Percentiles rank a stretch among this genome's conserved stretches.
phyloP scores from a whole-genome alignment of 75 land plant species.

The Ceratopteris richardii region DNA sequence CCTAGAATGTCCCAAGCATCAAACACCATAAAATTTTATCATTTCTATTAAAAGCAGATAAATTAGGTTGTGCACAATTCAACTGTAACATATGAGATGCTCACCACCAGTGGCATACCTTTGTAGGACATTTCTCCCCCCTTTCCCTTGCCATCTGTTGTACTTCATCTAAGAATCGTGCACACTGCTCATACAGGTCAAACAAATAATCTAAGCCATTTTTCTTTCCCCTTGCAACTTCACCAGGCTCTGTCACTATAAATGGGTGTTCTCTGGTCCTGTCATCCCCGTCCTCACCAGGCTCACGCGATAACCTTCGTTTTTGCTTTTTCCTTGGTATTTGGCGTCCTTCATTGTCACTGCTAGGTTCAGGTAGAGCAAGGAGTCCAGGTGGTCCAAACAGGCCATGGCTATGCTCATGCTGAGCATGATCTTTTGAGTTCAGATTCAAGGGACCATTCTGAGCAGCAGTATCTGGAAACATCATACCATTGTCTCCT shows the following conservation, averaged over 20 bases:
- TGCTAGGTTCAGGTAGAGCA: constrained; percentile 19
- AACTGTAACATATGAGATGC: too few species aligned
- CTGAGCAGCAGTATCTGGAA: not conserved
- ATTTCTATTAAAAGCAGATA: too few species aligned
- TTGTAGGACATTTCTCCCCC: constrained; percentile 96
- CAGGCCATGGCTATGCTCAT: not conserved
- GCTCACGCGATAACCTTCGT: constrained; percentile 25
- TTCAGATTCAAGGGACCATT: constrained; percentile 17
- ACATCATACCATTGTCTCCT: constrained; percentile 6
- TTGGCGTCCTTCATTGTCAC: constrained; percentile 17
- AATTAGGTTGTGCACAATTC: too few species aligned
- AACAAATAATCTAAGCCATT: constrained; percentile 93
- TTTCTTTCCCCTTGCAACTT: constrained; percentile 92
- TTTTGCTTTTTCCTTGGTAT: constrained; percentile 19
- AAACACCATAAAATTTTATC: too few species aligned
- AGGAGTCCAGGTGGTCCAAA: constrained; percentile 13
- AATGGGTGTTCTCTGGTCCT: constrained; percentile 95
- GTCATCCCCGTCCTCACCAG: constrained; percentile 42
- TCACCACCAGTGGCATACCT: too few species aligned
- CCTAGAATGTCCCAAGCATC: constrained; percentile 52
- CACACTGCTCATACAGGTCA: constrained; percentile 91
- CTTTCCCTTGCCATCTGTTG: constrained; percentile 74
- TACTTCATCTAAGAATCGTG: constrained; percentile 73
- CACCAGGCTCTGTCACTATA: constrained; percentile 97
- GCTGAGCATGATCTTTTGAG: constrained; percentile 7